Percentiles rank a stretch among this genome's conserved stretches.
These are phyloP conservation scores for Diutina pseudorugosa DNA, from an alignment of 1,139 yeast genomes.

Conservation along the genomic window DNA sequence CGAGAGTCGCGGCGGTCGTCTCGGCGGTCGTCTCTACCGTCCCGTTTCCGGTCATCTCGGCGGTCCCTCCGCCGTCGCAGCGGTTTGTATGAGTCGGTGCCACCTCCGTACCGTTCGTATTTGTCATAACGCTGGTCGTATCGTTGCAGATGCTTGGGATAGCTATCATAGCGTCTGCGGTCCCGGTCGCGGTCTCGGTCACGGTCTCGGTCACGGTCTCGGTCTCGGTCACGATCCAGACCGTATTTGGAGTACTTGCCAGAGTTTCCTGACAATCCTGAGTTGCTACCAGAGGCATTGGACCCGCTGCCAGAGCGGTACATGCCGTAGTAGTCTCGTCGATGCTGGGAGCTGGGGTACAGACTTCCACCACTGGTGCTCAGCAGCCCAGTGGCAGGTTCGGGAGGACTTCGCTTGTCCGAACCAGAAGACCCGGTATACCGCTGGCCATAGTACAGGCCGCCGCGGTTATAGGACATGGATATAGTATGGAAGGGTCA, in stretches of 20 bases:
- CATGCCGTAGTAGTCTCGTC: conserved; percentile 1
- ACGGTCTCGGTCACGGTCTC: background rate
- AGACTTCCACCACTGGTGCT: background rate
- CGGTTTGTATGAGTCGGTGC: conserved; percentile 3
- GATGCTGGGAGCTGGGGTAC: background rate
- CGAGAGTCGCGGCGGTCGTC: background rate
- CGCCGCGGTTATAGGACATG: conserved; percentile 1
- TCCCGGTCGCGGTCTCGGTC: background rate
- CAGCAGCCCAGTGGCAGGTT: background rate
- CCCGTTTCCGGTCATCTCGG: background rate
- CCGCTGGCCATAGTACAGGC: conserved; percentile 3
- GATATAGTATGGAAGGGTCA: background rate
- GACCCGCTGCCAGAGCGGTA: background rate
- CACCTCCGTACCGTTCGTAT: background rate
- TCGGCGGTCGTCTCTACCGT: background rate
- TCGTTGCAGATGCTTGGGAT: conserved; percentile 1
- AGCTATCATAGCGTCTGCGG: background rate
- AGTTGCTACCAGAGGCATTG: background rate
- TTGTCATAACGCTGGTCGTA: conserved; percentile 3
- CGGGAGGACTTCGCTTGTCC: background rate
- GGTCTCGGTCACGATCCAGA: background rate
- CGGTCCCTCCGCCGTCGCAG: background rate
- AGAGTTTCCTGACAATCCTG: background rate
- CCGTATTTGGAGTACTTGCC: background rate
- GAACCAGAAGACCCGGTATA: background rate